A percentile compares a stretch with the other conserved stretches of the same genome.
Evolutionary conservation across 257 asterid species (phyloP).

Genomic region (Linderniella brevidens): DNA sequence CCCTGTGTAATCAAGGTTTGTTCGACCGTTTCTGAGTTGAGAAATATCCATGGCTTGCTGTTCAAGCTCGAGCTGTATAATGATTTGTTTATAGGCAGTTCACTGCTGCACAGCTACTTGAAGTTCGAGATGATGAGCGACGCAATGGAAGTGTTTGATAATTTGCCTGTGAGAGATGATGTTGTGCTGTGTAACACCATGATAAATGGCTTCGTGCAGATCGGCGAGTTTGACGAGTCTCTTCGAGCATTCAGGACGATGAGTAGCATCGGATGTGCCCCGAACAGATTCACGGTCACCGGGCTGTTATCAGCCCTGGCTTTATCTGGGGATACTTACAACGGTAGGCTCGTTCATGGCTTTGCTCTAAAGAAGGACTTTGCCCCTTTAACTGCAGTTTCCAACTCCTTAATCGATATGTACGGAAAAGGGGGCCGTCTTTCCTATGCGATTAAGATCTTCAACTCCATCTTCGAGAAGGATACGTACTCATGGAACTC

Average conservation of each 20-base stretch:
- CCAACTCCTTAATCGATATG: constrained; percentile 67
- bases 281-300: constrained; percentile 40
- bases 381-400: constrained; percentile 30
- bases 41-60: constrained; percentile 36
- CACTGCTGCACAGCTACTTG: constrained; percentile 44
- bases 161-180: constrained; percentile 45
- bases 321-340: constrained; percentile 30
- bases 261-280: constrained; percentile 29
- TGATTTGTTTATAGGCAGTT: constrained; percentile 60
- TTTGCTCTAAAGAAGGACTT: constrained; percentile 39
- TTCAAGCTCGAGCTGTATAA: constrained; percentile 38
- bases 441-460: constrained; percentile 33
- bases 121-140: constrained; percentile 31
- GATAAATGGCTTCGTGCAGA: constrained; percentile 57
- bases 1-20: constrained; percentile 76
- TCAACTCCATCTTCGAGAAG: constrained; percentile 33
- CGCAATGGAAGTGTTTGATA: constrained; percentile 47
- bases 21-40: constrained; percentile 19
- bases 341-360: constrained; percentile 43
- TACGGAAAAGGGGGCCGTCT: constrained; percentile 66
- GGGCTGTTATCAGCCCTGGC: constrained; percentile 60
- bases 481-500: constrained; percentile 89
- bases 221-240: constrained; percentile 33
- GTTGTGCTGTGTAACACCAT: constrained; percentile 72
- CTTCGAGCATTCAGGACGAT: constrained; percentile 34